Base-by-base conservation (phyloP, 805 yeast genomes). In the Huiozyma sinensis region DNA sequence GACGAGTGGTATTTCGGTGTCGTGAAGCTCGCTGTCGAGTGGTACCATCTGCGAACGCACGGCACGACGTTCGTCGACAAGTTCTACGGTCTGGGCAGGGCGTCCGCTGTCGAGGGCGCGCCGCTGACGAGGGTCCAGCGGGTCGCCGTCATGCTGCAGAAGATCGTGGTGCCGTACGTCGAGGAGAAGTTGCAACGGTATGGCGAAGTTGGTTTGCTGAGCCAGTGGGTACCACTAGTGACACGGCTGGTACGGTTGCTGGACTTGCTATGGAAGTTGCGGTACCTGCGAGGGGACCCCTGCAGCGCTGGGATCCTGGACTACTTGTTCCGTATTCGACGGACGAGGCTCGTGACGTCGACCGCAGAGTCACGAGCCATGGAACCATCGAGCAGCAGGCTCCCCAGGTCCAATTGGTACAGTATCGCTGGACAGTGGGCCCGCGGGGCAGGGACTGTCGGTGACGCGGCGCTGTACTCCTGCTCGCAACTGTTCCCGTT, bases 31-130 rank as follows among this genome's bases (percentile, higher is more conserved):
- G 45, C 73, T 3, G 65, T 90, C 1, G 97, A 92, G 60, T 78
- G 78, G 69, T 71, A 74, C 48, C 84, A 81, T 52, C 61, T 90
- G 40, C 73, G 67, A 42, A 69, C 70, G 40, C 84, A 92, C 86
- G 89, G 85, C 54, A 77, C 94, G 0, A 77, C 92, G 2, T 86
- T 90, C 55, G 86, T 95, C 0, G 97, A 90, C 60, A 83, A 84
- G 57, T 90, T 90, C 58, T 90, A 90, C 57, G 97, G 97, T 1
- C 64, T 90, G 50, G 87, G 87, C 56, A 69, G 95, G 33, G 50
- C 48, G 8, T 56, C 57, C 36, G 56, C 49, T 10, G 49, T 51
- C 9, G 36, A 53, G 28, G 33, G 40, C 7, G 13, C 45, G 8
- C 41, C 54, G 8, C 67, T 89, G 40, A 71, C 76, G 0, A 54